A percentile compares a stretch with the other conserved stretches of the same genome.
Evolutionary conservation across 225 moss, liverwort and hornwort species (phyloP).

Genomic region (Thuidium tamariscinum): DNA sequence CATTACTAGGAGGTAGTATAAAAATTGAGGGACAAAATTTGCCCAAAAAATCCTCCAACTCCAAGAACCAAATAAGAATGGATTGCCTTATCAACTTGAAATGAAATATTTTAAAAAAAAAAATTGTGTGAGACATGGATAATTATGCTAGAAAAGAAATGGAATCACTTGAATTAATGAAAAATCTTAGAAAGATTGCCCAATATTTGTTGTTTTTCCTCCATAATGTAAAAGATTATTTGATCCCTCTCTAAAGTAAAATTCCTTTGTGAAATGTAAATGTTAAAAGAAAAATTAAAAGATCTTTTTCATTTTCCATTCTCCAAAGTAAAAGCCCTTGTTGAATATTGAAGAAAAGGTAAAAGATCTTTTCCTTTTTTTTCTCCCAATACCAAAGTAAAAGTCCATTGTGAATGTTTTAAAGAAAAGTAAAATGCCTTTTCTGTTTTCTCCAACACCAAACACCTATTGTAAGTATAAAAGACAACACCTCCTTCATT

Average conservation of each 20-base stretch:
- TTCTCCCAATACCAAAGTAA: too few relatives aligned
- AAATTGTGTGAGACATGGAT: not conserved
- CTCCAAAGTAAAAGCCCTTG: too few relatives aligned
- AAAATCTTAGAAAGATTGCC: not conserved
- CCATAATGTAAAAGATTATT: not conserved
- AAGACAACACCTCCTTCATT: not conserved
- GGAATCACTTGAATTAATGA: not conserved
- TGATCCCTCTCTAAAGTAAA: not conserved
- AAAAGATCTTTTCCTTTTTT: too few relatives aligned
- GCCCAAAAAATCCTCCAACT: not conserved
- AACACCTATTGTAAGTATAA: not conserved
- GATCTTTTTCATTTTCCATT: too few relatives aligned
- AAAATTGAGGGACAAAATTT: not conserved
- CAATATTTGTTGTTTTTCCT: not conserved
- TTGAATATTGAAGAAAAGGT: too few relatives aligned
- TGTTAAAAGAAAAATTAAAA: too few relatives aligned
- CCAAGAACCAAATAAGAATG: not conserved
- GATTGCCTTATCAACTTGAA: accelerated
- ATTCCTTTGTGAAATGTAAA: too few relatives aligned
- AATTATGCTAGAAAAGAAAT: too few relatives aligned
- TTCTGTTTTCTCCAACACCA: not conserved
- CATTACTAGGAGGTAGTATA: accelerated
- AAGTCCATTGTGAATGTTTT: too few relatives aligned
- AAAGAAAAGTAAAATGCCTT: too few relatives aligned
- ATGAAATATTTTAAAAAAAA: not conserved